A percentile compares a stretch with the other conserved stretches of the same genome.
These are phyloP conservation scores for Solanum gandarillasii DNA, from an alignment of 257 asterid species.

Conservation along the genomic window DNA sequence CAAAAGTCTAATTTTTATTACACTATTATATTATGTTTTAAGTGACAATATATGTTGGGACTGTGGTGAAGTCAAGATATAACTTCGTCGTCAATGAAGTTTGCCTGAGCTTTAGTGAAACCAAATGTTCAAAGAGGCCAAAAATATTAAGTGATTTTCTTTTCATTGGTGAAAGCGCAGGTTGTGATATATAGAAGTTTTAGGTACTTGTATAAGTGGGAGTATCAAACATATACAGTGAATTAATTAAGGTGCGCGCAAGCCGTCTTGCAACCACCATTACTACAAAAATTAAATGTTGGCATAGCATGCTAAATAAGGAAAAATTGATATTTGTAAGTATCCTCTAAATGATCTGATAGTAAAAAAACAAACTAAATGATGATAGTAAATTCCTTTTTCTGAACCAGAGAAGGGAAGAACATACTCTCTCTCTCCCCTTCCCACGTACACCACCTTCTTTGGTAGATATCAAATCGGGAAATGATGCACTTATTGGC, in stretches of 20 bases:
- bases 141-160: background rate
- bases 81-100: background rate
- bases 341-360: background rate
- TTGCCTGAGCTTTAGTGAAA: background rate
- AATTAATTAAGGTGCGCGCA: background rate
- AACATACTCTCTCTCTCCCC: too few species aligned
- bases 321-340: background rate
- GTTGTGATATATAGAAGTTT: background rate
- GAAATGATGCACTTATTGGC: conserved; percentile 25
- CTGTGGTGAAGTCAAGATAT: background rate
- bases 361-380: too few species aligned
- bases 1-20: background rate
- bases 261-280: background rate
- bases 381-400: too few species aligned
- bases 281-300: background rate
- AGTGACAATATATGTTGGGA: background rate
- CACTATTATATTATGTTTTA: background rate
- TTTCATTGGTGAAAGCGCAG: background rate
- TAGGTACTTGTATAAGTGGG: background rate
- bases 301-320: background rate
- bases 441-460: too few species aligned
- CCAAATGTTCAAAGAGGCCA: background rate
- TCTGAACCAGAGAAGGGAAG: too few species aligned
- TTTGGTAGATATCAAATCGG: conserved; percentile 1
- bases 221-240: background rate